Evolutionary conservation across 1,139 yeast genomes (phyloP).

Genomic region (Geotrichum cucujoidarum): DNA sequence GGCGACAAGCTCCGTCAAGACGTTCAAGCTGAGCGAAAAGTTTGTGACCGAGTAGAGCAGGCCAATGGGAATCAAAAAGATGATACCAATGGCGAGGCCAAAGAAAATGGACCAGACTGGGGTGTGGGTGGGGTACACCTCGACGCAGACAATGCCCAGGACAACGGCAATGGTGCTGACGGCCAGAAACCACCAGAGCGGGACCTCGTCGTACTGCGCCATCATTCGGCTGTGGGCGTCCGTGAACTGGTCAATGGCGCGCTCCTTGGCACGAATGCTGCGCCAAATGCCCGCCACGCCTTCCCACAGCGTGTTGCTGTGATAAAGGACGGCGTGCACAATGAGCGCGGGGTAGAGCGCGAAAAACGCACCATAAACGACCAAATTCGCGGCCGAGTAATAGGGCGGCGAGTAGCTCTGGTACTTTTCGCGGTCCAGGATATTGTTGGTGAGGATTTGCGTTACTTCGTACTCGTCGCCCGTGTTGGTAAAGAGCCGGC

Average conservation of each 20-base stretch:
- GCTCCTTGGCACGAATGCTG: conserved; percentile 18
- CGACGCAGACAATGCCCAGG: conserved; percentile 45
- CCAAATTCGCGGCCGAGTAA: conserved; percentile 54
- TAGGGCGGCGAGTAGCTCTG: conserved; percentile 47
- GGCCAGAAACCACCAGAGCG: conserved; percentile 53
- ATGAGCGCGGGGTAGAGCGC: conserved; percentile 54
- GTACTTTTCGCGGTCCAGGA: conserved; percentile 34
- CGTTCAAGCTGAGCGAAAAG: conserved; percentile 48
- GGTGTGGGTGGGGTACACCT: conserved; percentile 34
- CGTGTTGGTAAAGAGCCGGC: conserved; percentile 44
- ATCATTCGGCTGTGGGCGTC: conserved; percentile 58
- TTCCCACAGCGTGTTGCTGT: conserved; percentile 25
- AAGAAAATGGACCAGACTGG: conserved; percentile 54
- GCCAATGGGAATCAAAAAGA: conserved; percentile 49
- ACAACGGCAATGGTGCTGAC: conserved; percentile 47
- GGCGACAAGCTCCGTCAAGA: conserved; percentile 54
- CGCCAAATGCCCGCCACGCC: conserved; percentile 29
- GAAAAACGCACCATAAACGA: conserved; percentile 54
- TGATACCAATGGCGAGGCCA: conserved; percentile 49
- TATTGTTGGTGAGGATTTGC: conserved; percentile 36
- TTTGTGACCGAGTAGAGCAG: conserved; percentile 44
- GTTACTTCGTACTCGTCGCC: conserved; percentile 44
- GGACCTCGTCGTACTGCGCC: conserved; percentile 54
- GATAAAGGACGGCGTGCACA: conserved; percentile 40
- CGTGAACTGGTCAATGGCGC: conserved; percentile 36